phyloP scores from a whole-genome alignment of 768 basidiomycete species.

The Mrakia blollopis region DNA sequence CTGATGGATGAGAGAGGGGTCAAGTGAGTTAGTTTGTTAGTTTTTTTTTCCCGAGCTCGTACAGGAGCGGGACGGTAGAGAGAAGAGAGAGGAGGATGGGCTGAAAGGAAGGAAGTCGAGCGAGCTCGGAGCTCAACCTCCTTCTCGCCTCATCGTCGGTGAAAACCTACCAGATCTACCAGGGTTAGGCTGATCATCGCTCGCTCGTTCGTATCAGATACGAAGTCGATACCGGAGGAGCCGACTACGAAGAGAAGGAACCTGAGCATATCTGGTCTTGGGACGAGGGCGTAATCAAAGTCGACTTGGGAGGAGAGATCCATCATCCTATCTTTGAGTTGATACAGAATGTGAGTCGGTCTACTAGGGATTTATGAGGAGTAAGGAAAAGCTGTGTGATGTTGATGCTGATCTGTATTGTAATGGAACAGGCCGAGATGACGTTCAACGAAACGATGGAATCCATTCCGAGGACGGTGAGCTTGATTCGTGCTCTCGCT shows the following conservation, averaged over 20 bases:
- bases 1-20: neutral
- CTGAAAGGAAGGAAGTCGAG: neutral
- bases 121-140: neutral
- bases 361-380: too few relatives aligned
- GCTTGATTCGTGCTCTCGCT: neutral
- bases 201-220: neutral
- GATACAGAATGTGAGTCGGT: neutral
- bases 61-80: neutral
- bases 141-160: too few relatives aligned
- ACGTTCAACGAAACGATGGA: neutral
- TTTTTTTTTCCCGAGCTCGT: neutral
- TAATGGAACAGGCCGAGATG: neutral
- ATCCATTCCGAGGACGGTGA: neutral
- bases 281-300: neutral
- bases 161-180: too few relatives aligned
- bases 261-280: neutral
- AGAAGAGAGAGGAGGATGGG: neutral
- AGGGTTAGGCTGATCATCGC: too few relatives aligned
- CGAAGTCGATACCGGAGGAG: neutral
- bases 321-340: neutral
- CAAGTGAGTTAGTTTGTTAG: neutral
- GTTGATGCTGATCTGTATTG: too few relatives aligned
- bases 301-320: neutral
- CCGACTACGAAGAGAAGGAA: neutral
- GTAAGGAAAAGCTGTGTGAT: too few relatives aligned